Evolutionary conservation across 352 stramenopile genomes (phyloP), one percentile per base, ranked within the genome.

Genomic region (Phytophthora macrochlamydospora): DNA sequence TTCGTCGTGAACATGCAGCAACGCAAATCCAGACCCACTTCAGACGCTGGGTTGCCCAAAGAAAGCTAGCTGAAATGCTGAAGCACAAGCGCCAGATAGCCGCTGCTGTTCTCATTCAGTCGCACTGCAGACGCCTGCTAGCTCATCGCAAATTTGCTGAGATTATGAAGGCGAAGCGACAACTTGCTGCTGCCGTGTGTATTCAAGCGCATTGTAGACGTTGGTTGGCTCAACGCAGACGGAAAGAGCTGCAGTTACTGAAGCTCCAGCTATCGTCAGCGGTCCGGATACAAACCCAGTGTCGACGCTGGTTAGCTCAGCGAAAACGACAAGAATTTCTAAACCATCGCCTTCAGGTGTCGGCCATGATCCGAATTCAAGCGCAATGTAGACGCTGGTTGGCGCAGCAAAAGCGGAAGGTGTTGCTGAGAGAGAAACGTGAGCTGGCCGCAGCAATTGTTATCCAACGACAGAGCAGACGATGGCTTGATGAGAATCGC

Each of bases 21-120:
- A 75, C 31, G 51, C 42, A 18, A 31, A 84, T 89, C 32, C 66
- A 83, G 24, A 38, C 58, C 28, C 60, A 49, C 42, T 85, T 71
- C 67, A 75, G 65, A 56, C 56, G 63, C 3, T 75, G 56, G 51
- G 50, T 76, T 11, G 56, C 37, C 7, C 56, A 51, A 48, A 55
- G 55, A 3, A 71, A 66, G 30, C 63, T 71, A 44, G 51, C 44
- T 2, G 31, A 68, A 40, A 62, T 77, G 37, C 28, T 67, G 2
- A 55, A 71, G 32, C 49, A 65, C n/a, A 67, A 71, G 56, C 71
- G 44, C 14, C 63, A 66, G 9, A 3, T 68, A 48, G 52, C 49
- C 33, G 62, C 73, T n/a, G 73, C 52, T 2, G 60, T 18, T 24
- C 11, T 31, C 4, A 76, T 85, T 51, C 72, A 82, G 42, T 46